Evolutionary conservation across 768 basidiomycete species (phyloP), one percentile per base, ranked within the genome.

Genomic region (Pulveroboletus sp.): DNA sequence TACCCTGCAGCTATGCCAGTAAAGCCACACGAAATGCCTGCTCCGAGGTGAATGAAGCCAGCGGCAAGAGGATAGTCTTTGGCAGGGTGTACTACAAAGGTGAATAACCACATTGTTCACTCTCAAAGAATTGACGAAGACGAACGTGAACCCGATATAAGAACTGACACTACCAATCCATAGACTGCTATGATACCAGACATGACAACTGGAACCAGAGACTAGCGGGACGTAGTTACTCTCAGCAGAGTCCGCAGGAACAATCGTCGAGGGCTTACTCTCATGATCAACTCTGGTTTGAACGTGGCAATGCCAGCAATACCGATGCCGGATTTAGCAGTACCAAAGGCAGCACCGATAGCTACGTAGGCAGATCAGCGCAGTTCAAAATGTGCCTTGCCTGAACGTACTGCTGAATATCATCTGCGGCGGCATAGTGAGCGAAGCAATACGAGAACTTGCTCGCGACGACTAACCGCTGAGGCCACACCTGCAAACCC

Each of bases 101-200:
- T 22, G 41, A 54, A 54, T 58, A 47, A 43, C 54, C 54, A 55
- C 17, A 44, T 36, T 50, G 14, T 29, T n/a, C 19, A 39, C 6
- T 7, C 42, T 8, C n/a, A 35, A 46, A 31, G 16, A 22, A 26
- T 39, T 24, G 19, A 40, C 41, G 31, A 35, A 45, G 12, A 74
- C 79, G 60, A 54, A 82, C 80, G 60, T 51, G 70, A 71, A 46
- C 90, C 90, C 16, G 87, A 78, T 53, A 96, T 96, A 49, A 98
- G 80, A 26, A 97, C 94, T 4, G 91, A 89, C 13, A 97, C 94
- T 9, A 98, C 95, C 35, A 98, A 78, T 8, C 94, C 94, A 64
- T 97, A 98, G 31, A 98, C 94, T 26, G 94, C 93, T 57, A 96
- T 94, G 68, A 96, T 96, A 72, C 94, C 93, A 50, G 92, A 89